A percentile compares a stretch with the other conserved stretches of the same genome.
Evolutionary conservation across 163 green algal genomes (phyloP).

Genomic region (Trebouxia gelatinosa): DNA sequence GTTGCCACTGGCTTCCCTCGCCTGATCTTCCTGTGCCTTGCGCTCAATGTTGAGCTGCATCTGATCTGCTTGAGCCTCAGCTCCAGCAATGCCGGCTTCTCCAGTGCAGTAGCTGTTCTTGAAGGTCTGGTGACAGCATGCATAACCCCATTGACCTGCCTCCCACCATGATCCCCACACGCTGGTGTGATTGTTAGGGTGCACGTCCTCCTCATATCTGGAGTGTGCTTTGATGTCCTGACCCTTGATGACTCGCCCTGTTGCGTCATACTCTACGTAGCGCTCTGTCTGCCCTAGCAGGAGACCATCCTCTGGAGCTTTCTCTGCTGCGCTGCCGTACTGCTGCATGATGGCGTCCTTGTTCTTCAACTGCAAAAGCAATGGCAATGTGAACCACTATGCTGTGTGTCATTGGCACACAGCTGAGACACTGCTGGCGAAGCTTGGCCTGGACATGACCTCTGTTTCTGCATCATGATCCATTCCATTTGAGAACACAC

Average conservation of each 20-base stretch:
- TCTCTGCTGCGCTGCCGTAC: conserved; percentile 82
- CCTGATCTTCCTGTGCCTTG: conserved; percentile 40
- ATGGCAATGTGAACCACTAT: no score
- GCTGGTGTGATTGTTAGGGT: conserved; percentile 90
- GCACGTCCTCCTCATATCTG: conserved; percentile 97
- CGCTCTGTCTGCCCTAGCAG: conserved; percentile 83
- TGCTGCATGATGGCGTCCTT: conserved; percentile 76
- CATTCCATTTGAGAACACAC: no score
- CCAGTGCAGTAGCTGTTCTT: conserved; percentile 96
- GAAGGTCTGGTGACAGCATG: conserved; percentile 85
- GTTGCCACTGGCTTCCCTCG: neutral
- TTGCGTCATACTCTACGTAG: conserved; percentile 96
- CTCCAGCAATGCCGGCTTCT: conserved; percentile 48
- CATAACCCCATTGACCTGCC: conserved; percentile 91
- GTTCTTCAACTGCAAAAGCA: conserved; percentile 44
- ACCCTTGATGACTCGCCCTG: conserved; percentile 83
- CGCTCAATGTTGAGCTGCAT: conserved; percentile 76
- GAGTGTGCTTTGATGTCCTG: conserved; percentile 72
- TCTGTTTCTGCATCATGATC: no score
- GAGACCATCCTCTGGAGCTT: conserved; percentile 70
- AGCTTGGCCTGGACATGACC: no score
- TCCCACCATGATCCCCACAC: conserved; percentile 96
- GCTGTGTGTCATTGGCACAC: no score
- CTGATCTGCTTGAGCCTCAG: conserved; percentile 46
- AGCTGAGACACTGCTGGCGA: no score